Percentiles rank a stretch among this genome's conserved stretches.
phyloP scores from a whole-genome alignment of 2,329 filamentous ascomycete species.

The Fusarium bulbicola region DNA sequence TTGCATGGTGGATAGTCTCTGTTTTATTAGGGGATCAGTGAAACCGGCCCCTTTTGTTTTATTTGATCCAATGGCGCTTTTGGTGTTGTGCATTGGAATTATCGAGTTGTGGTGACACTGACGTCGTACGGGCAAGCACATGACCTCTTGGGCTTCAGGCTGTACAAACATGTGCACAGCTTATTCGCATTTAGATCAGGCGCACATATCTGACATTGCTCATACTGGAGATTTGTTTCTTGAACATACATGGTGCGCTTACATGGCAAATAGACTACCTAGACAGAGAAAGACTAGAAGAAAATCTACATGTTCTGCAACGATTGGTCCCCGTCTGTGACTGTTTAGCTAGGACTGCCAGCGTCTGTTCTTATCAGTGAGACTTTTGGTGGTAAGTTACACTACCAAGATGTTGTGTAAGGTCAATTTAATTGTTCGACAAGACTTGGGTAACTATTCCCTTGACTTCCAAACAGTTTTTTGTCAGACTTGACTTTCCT shows the following conservation, averaged over 20 bases:
- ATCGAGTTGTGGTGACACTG: conserved; percentile 15
- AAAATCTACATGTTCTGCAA: not conserved
- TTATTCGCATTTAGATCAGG: conserved; percentile 30
- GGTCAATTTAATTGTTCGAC: not conserved
- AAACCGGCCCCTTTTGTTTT: not conserved
- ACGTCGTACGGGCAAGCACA: conserved; percentile 17
- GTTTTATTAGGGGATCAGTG: not conserved
- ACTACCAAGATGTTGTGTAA: not conserved
- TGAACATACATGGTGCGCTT: conserved; percentile 31
- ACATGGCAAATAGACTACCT: conserved; percentile 31
- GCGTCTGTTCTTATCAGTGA: not conserved
- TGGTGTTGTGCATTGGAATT: conserved; percentile 5
- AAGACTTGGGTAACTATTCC: not conserved
- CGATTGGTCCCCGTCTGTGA: not conserved
- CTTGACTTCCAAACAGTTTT: not conserved
- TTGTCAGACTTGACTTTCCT: not conserved
- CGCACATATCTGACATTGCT: conserved; percentile 15
- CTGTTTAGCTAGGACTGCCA: not conserved
- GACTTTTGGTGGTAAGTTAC: not conserved
- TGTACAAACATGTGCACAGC: conserved; percentile 14
- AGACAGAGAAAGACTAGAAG: conserved; percentile 31
- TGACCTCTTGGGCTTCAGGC: conserved; percentile 6
- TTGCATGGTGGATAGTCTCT: conserved; percentile 7
- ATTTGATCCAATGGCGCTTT: conserved; percentile 1
- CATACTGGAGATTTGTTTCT: conserved; percentile 21